These are phyloP conservation scores for Leishmania tarentolae DNA, from an alignment of 208 protist genomes.

Conservation along the genomic window DNA sequence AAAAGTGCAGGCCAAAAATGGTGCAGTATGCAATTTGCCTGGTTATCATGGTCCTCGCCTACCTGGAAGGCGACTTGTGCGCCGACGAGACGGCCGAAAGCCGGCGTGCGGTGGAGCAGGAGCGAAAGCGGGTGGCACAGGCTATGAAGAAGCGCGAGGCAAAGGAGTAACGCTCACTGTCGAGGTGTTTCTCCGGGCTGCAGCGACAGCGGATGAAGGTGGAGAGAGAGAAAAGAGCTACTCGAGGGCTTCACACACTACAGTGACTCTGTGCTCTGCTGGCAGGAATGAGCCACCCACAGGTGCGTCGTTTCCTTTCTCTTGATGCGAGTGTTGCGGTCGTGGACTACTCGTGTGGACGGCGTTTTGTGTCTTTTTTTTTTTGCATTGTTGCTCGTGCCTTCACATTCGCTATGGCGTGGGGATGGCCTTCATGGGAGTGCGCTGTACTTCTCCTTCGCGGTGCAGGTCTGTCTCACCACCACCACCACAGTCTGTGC, in stretches of 20 bases:
- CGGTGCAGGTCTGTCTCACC: neutral
- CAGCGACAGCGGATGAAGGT: neutral
- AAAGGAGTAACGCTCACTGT: conserved; percentile 9
- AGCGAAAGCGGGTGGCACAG: conserved; percentile 36
- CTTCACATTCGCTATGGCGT: neutral
- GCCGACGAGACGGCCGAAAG: conserved; percentile 35
- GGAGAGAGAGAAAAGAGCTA: neutral
- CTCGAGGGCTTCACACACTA: neutral
- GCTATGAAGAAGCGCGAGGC: conserved; percentile 19
- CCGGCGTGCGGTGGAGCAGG: conserved; percentile 12
- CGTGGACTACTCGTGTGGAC: neutral
- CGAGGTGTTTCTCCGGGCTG: neutral
- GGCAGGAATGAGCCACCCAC: neutral
- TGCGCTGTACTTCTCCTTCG: neutral
- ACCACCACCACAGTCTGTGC: neutral
- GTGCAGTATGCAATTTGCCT: conserved; percentile 63
- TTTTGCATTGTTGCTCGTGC: neutral
- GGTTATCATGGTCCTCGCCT: conserved; percentile 50
- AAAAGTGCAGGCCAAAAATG: conserved; percentile 81
- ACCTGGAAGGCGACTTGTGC: conserved; percentile 61
- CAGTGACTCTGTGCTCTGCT: neutral
- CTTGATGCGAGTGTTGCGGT: neutral
- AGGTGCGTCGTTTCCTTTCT: neutral
- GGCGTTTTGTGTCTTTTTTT: neutral
- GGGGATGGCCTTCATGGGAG: neutral